phyloP scores from a whole-genome alignment of 2,329 filamentous ascomycete genomes.

The Helminthosporium solani region DNA sequence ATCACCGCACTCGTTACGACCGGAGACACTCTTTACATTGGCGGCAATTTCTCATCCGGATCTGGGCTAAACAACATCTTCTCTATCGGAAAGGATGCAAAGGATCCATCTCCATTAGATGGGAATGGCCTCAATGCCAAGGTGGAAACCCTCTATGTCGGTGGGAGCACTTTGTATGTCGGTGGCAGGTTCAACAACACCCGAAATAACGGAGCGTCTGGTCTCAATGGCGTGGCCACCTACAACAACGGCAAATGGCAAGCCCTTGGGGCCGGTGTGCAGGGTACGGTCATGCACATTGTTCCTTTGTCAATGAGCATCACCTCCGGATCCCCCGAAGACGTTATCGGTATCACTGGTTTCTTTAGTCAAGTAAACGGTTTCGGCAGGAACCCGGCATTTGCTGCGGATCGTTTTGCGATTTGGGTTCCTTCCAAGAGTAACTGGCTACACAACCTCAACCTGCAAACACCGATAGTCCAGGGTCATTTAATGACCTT shows the following conservation, averaged over 20 bases:
- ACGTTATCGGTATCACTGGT: slow-evolving; percentile 77
- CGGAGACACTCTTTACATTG: slow-evolving; percentile 67
- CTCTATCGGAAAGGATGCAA: slow-evolving; percentile 58
- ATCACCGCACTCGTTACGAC: slow-evolving; percentile 68
- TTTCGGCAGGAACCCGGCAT: slow-evolving; percentile 63
- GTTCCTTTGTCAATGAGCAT: slow-evolving; percentile 79
- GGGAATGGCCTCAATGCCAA: slow-evolving; percentile 76
- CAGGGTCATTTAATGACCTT: slow-evolving; percentile 71
- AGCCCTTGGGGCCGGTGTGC: slow-evolving; percentile 79
- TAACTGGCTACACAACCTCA: slow-evolving; percentile 85
- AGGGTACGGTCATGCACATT: slow-evolving; percentile 73
- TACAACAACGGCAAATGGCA: slow-evolving; percentile 73
- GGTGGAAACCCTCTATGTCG: slow-evolving; percentile 70
- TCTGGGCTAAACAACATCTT: slow-evolving; percentile 71
- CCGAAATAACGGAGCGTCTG: slow-evolving; percentile 58
- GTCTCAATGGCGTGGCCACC: slow-evolving; percentile 72
- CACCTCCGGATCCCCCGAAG: slow-evolving; percentile 66
- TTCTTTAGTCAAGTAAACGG: slow-evolving; percentile 71
- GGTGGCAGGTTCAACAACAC: slow-evolving; percentile 84
- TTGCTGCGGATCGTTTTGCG: slow-evolving; percentile 72
- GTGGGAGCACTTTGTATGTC: slow-evolving; percentile 66
- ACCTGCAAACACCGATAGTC: slow-evolving; percentile 63
- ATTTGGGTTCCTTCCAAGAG: slow-evolving; percentile 84
- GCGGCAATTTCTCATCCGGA: slow-evolving; percentile 75
- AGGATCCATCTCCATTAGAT: slow-evolving; percentile 61